Evolutionary conservation across 345 rosid genomes (phyloP), one percentile per base, ranked within the genome.

Genomic region (Pistacia vera): DNA sequence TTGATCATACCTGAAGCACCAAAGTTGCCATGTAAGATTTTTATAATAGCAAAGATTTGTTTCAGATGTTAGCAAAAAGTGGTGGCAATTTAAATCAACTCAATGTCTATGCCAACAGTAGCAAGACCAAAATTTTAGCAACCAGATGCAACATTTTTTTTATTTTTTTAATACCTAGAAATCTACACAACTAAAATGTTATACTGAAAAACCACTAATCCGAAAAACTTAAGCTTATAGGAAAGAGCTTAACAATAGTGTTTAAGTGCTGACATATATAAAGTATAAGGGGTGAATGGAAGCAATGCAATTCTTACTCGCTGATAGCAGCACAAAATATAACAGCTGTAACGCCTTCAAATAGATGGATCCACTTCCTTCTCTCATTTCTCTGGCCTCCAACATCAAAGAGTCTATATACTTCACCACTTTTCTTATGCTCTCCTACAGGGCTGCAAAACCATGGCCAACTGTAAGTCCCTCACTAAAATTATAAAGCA

Each of bases 321-420:
- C 99, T 96, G 48, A 96, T 94, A 72, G 98, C 98, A 67, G 91
- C 98, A 78, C 99, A 96, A 84, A 96, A 92, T 46, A 96, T 96
- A 63, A 96, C 98, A 78, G 99, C 97, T 1, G 99, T 90, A 72
- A 96, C 98, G 59, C 99, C 99, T 86, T 96, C 99, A 83, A 96
- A 96, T 58, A 96, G 89, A 90, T 96, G 99, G 80, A 96, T 96
- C 99, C 99, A 96, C 83, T 96, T 97, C 82, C 99, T 92, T 77
- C 98, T 91, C 88, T 97, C 99, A 13, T 97, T 97, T 90, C 91
- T 91, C 74, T 97, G 99, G 72, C 99, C 99, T 67, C 98, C 99
- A 61, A 97, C 99, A 71, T 97, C 99, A 78, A 91, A 94, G 73
- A 97, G 97, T 85, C 98, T 85, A 84, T 96, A 96, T 28, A 96